Conservation (phyloP, 805 yeast species). For the Kuraishia cidri region DNA sequence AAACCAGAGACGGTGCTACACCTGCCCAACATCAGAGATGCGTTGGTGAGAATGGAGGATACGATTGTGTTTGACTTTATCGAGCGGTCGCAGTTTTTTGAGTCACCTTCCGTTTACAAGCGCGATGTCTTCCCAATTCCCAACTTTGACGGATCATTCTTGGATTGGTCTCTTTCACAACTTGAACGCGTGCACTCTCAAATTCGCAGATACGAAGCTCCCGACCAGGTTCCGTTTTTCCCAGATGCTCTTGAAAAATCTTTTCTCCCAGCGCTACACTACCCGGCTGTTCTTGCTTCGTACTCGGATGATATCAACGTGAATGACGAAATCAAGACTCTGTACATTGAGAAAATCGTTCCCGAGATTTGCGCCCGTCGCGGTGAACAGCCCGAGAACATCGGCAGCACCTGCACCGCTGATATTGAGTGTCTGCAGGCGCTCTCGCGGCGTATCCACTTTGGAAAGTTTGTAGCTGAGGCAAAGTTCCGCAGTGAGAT, state of each 20-base stretch:
- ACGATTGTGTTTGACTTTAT: slow-evolving; percentile 88
- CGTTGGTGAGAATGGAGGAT: slow-evolving; percentile 90
- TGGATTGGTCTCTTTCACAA: slow-evolving; percentile 79
- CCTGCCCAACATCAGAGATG: slow-evolving; percentile 73
- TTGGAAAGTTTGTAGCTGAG: slow-evolving; percentile 97
- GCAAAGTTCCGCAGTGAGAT: slow-evolving; percentile 73
- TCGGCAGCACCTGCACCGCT: slow-evolving; percentile 77
- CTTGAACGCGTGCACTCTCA: slow-evolving; percentile 71
- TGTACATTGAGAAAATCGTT: slow-evolving; percentile 66
- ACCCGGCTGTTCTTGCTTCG: slow-evolving; percentile 71
- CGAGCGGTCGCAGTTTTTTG: slow-evolving; percentile 84
- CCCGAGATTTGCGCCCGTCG: slow-evolving; percentile 59
- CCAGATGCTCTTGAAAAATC: slow-evolving; percentile 52
- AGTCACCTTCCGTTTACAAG: slow-evolving; percentile 68
- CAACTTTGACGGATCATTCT: slow-evolving; percentile 63
- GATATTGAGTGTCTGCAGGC: slow-evolving; percentile 88
- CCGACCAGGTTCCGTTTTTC: slow-evolving; percentile 89
- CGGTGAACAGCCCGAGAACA: slow-evolving; percentile 77
- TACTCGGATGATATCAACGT: slow-evolving; percentile 71
- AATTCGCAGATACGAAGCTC: slow-evolving; percentile 85
- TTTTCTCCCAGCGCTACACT: slow-evolving; percentile 73
- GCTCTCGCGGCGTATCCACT: slow-evolving; percentile 85
- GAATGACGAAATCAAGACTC: slow-evolving; percentile 56
- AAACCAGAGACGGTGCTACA: slow-evolving; percentile 77
- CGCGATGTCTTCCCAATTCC: slow-evolving; percentile 49